phyloP scores from a whole-genome alignment of 257 asterid species.

The Gynochthodes officinalis region DNA sequence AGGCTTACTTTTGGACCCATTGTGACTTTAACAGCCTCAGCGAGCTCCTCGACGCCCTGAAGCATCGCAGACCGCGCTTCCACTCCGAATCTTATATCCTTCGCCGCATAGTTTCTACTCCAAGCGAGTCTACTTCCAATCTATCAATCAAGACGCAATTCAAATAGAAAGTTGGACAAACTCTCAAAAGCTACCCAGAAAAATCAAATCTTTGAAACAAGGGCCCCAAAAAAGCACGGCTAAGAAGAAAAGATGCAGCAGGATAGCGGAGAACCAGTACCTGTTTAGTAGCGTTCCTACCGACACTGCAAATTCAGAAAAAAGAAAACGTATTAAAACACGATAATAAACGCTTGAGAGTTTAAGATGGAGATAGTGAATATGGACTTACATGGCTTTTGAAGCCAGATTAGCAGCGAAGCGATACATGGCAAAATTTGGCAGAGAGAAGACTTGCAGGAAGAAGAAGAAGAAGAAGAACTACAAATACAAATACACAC shows the following conservation, averaged over 20 bases:
- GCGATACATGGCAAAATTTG: slow-evolving; percentile 23
- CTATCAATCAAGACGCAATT: slow-evolving; percentile 31
- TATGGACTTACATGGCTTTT: slow-evolving; percentile 25
- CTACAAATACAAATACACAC: no score
- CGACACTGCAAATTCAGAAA: slow-evolving; percentile 40
- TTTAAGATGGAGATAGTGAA: neutral
- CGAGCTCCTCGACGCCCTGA: slow-evolving; percentile 91
- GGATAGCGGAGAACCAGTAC: slow-evolving; percentile 19
- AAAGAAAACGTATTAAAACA: neutral
- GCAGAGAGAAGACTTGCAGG: neutral
- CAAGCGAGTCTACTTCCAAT: slow-evolving; percentile 55
- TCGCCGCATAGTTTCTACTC: slow-evolving; percentile 84
- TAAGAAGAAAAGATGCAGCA: neutral
- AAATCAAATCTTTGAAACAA: neutral
- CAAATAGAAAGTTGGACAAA: slow-evolving; percentile 3
- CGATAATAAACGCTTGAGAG: neutral
- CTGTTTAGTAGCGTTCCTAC: slow-evolving; percentile 60
- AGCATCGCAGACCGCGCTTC: slow-evolving; percentile 93
- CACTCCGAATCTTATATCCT: slow-evolving; percentile 83
- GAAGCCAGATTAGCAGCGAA: slow-evolving; percentile 39
- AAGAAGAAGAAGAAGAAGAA: neutral
- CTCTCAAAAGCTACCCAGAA: neutral
- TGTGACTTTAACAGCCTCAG: slow-evolving; percentile 89
- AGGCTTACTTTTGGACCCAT: slow-evolving; percentile 88
- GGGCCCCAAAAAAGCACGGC: neutral